Evolutionary conservation across 257 asterid genomes (phyloP).

Genomic region (Misopates orontium): DNA sequence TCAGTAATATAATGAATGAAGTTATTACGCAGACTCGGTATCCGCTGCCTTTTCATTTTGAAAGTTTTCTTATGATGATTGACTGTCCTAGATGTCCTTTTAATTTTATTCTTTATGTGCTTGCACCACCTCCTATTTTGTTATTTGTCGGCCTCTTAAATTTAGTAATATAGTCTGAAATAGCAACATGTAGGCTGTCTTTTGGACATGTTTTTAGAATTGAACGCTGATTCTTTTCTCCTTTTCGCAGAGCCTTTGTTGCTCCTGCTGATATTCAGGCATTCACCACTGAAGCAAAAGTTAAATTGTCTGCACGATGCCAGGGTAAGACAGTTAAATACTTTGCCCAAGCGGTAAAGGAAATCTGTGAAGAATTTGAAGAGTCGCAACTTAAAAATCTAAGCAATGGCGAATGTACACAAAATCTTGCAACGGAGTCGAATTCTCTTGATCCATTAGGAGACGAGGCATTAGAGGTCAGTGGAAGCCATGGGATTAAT

Average conservation of each 20-base stretch:
- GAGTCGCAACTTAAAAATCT: constrained; percentile 49
- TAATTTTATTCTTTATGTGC: constrained; percentile 23
- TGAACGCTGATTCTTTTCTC: constrained; percentile 19
- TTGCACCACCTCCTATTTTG: neutral
- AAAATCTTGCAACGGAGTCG: constrained; percentile 41
- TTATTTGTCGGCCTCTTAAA: neutral
- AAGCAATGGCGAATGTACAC: constrained; percentile 46
- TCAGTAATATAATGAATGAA: neutral
- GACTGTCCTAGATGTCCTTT: neutral
- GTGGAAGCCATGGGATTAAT: constrained; percentile 32
- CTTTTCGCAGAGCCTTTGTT: constrained; percentile 78
- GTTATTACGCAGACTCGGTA: constrained; percentile 13
- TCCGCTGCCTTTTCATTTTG: constrained; percentile 11
- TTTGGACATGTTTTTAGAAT: neutral
- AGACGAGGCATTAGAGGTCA: constrained; percentile 41
- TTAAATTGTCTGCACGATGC: constrained; percentile 65
- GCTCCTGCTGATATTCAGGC: constrained; percentile 82
- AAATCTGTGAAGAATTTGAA: constrained; percentile 78
- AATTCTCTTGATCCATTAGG: constrained; percentile 40
- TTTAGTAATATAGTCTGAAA: constrained; percentile 8
- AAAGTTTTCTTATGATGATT: constrained; percentile 15
- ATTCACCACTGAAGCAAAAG: constrained; percentile 66
- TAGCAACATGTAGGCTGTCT: neutral
- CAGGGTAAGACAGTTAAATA: constrained; percentile 58
- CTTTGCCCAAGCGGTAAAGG: constrained; percentile 77